Evolutionary conservation across 208 protist genomes (phyloP).

Genomic region (Leishmania gerbilli): DNA sequence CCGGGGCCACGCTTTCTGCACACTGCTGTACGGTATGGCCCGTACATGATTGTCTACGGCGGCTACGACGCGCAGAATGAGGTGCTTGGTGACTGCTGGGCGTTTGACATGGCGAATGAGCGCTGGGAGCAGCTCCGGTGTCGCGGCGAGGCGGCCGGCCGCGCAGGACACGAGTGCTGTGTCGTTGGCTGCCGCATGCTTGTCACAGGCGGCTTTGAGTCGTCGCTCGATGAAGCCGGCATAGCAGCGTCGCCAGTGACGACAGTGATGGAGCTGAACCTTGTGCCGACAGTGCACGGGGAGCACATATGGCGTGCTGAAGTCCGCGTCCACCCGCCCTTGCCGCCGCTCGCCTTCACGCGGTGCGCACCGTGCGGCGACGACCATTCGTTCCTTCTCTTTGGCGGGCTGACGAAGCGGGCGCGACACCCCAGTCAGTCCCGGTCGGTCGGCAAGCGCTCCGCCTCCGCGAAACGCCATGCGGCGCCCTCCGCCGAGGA

Average conservation of each 20-base stretch:
- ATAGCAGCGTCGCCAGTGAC: constrained; percentile 11
- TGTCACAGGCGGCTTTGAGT: constrained; percentile 72
- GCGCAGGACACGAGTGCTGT: constrained; percentile 69
- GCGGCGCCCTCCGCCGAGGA: constrained; percentile 1
- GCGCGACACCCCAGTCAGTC: constrained; percentile 15
- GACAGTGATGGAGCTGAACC: constrained; percentile 60
- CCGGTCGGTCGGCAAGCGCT: constrained; percentile 5
- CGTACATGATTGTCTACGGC: constrained; percentile 86
- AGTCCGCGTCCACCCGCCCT: constrained; percentile 30
- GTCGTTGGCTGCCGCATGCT: constrained; percentile 79
- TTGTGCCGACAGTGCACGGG: constrained; percentile 52
- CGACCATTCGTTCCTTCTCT: constrained; percentile 73
- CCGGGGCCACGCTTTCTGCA: constrained; percentile 68
- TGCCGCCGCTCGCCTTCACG: constrained; percentile 72
- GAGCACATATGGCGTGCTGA: constrained; percentile 59
- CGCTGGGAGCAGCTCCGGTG: constrained; percentile 73
- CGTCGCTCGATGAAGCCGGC: constrained; percentile 43
- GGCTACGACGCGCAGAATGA: constrained; percentile 79
- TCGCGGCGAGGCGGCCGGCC: constrained; percentile 30
- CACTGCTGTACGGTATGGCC: constrained; percentile 72
- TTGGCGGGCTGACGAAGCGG: constrained; percentile 64
- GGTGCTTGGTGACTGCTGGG: constrained; percentile 67
- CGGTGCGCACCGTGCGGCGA: constrained; percentile 71
- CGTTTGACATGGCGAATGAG: constrained; percentile 81
- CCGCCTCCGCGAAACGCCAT: constrained; percentile 10